phyloP scores from a whole-genome alignment of 1,284 basidiomycete species.

The Boletus smithii region DNA sequence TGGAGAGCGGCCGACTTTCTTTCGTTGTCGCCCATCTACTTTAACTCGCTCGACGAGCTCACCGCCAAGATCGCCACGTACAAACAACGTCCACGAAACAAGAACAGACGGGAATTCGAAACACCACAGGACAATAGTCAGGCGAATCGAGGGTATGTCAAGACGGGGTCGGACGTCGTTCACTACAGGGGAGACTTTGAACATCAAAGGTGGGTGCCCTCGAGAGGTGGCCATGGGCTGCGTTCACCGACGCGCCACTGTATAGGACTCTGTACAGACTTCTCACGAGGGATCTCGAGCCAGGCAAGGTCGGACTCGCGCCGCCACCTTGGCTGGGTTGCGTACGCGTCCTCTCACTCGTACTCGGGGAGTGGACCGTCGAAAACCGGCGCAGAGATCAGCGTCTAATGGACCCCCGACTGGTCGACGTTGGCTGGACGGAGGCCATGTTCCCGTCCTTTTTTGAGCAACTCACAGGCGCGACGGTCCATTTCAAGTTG shows the following conservation, averaged over 20 bases:
- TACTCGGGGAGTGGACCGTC: conserved; percentile 26
- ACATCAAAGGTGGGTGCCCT: conserved; percentile 25
- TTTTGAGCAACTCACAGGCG: conserved; percentile 16
- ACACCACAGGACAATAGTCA: conserved; percentile 25
- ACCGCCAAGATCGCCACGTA: conserved; percentile 25
- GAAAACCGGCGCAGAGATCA: conserved; percentile 18
- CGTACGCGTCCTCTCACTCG: conserved; percentile 31
- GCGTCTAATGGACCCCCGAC: conserved; percentile 20
- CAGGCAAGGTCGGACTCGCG: conserved; percentile 28
- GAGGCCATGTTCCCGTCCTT: conserved; percentile 30
- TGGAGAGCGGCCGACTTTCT: conserved; percentile 24
- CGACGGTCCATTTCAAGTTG: conserved; percentile 24
- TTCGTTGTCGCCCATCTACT: conserved; percentile 32
- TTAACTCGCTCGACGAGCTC: conserved; percentile 17
- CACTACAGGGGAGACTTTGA: conserved; percentile 31
- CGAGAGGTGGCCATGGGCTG: not conserved
- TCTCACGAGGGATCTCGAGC: conserved; percentile 17
- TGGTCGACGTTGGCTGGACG: conserved; percentile 32
- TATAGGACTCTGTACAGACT: conserved; percentile 26
- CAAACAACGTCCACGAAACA: conserved; percentile 31
- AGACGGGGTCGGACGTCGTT: not conserved
- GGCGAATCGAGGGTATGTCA: conserved; percentile 32
- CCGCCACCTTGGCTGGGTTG: conserved; percentile 24
- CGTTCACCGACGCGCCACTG: not conserved
- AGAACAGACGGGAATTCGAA: conserved; percentile 21